Evolutionary conservation across 2,329 filamentous ascomycete species (phyloP).

Genomic region (Nothopassalora personata): DNA sequence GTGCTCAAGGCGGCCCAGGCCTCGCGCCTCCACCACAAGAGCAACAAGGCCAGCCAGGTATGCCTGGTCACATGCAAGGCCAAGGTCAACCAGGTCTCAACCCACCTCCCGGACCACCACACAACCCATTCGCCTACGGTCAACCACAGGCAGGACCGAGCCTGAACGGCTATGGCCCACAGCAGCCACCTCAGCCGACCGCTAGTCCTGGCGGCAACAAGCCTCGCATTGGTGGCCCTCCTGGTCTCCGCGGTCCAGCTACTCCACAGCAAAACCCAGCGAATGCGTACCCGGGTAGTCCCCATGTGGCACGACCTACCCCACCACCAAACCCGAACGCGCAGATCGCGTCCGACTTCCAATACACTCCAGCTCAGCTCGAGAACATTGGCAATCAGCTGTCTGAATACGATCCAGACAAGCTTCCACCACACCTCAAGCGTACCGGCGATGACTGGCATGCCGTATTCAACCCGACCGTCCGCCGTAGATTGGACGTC

Average conservation of each 20-base stretch:
- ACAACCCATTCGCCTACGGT: constrained; percentile 61
- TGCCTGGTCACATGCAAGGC: constrained; percentile 61
- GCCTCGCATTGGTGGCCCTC: constrained; percentile 38
- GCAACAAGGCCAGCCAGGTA: constrained; percentile 52
- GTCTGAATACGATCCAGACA: constrained; percentile 80
- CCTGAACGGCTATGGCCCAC: constrained; percentile 70
- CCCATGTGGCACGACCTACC: constrained; percentile 81
- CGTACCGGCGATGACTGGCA: constrained; percentile 91
- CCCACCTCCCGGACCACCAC: constrained; percentile 54
- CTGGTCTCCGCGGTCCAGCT: constrained; percentile 55
- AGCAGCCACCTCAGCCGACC: constrained; percentile 77
- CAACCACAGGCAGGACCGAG: constrained; percentile 51
- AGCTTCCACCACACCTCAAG: constrained; percentile 79
- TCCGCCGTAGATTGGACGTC: constrained; percentile 85
- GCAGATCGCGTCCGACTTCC: constrained; percentile 27
- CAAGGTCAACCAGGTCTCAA: constrained; percentile 62
- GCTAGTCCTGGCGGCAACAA: constrained; percentile 82
- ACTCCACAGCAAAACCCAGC: constrained; percentile 90
- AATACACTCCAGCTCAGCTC: constrained; percentile 31
- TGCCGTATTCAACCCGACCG: constrained; percentile 84
- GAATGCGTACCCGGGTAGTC: constrained; percentile 82
- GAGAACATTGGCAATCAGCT: constrained; percentile 62
- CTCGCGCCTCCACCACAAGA: constrained; percentile 63
- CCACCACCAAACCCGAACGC: constrained; percentile 47
- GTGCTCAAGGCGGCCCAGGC: constrained; percentile 76